A percentile compares a stretch with the other conserved stretches of the same genome.
phyloP scores from a whole-genome alignment of 805 yeast species.

The Wickerhamiella azymoides region DNA sequence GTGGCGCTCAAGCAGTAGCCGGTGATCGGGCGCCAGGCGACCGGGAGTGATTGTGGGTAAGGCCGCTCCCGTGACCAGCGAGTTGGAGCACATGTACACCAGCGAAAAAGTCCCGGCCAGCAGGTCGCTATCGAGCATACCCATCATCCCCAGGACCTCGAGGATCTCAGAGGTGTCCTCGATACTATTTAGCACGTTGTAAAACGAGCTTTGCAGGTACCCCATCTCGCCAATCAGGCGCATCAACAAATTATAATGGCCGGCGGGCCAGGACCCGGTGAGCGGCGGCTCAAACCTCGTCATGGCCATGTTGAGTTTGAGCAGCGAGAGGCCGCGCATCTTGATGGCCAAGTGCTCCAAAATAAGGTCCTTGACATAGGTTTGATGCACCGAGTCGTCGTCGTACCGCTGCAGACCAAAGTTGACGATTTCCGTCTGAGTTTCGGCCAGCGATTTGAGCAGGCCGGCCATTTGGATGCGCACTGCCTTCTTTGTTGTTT shows the following conservation, averaged over 20 bases:
- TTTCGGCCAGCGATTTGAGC: slow-evolving; percentile 19
- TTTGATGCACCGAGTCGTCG: slow-evolving; percentile 17
- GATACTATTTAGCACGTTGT: slow-evolving; percentile 20
- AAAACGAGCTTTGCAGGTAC: slow-evolving; percentile 19
- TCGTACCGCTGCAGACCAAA: slow-evolving; percentile 20
- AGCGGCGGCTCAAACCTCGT: slow-evolving; percentile 25
- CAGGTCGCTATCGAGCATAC: slow-evolving; percentile 22
- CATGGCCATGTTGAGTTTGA: slow-evolving; percentile 13
- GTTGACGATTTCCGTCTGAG: slow-evolving; percentile 22
- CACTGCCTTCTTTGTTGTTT: slow-evolving; percentile 22
- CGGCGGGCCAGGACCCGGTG: slow-evolving; percentile 24
- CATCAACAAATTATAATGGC: slow-evolving; percentile 21
- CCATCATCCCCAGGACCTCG: slow-evolving; percentile 16
- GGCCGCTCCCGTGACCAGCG: slow-evolving; percentile 21
- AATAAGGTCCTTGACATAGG: slow-evolving; percentile 18
- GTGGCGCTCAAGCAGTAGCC: neutral
- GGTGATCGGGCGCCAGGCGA: slow-evolving; percentile 11
- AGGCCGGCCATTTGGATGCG: slow-evolving; percentile 19
- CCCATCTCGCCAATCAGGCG: slow-evolving; percentile 18
- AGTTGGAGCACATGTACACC: slow-evolving; percentile 22
- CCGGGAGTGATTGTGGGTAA: slow-evolving; percentile 25
- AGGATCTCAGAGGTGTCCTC: slow-evolving; percentile 17
- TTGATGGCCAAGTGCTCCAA: slow-evolving; percentile 11
- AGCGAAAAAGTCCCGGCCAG: slow-evolving; percentile 21
- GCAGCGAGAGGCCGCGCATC: slow-evolving; percentile 10